These are phyloP conservation scores for Plantago elongata DNA, from an alignment of 257 asterid species.

Conservation along the genomic window DNA sequence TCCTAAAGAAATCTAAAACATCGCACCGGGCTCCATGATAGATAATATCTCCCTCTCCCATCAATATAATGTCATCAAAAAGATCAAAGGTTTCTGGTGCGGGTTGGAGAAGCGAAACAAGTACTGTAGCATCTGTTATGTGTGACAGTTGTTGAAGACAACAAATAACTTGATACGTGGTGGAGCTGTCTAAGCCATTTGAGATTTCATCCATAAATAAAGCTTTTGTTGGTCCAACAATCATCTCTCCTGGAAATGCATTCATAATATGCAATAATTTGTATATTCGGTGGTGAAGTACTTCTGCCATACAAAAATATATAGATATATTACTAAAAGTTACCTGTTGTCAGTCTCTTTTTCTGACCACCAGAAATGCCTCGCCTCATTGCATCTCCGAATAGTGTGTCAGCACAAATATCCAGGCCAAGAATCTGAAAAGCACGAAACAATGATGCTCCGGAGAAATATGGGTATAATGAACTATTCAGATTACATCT, in stretches of 20 bases:
- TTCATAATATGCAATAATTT: too few relatives aligned
- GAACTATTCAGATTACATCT: not conserved
- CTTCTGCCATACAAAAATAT: not conserved
- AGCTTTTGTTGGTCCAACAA: conserved; percentile 55
- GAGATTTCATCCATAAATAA: conserved; percentile 61
- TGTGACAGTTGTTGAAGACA: conserved; percentile 51
- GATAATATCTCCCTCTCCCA: conserved; percentile 52
- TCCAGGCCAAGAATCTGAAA: conserved; percentile 59
- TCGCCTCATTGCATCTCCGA: conserved; percentile 60
- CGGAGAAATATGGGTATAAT: not conserved
- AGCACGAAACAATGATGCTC: not conserved
- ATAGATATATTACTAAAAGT: not conserved
- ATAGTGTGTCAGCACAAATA: conserved; percentile 42
- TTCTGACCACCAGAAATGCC: conserved; percentile 67
- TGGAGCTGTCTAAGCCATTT: conserved; percentile 57
- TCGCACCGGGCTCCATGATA: conserved; percentile 46
- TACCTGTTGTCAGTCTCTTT: conserved; percentile 59
- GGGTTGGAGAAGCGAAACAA: conserved; percentile 56
- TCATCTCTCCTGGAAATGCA: conserved; percentile 45
- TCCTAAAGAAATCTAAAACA: conserved; percentile 38
- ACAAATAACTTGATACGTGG: conserved; percentile 44
- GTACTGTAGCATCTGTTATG: conserved; percentile 41
- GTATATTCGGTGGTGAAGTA: not conserved
- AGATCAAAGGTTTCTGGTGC: conserved; percentile 60
- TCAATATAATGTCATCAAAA: conserved; percentile 46